A percentile compares a stretch with the other conserved stretches of the same genome.
Conservation (phyloP, 495 filamentous ascomycete genomes). For the Niebla homalea region DNA sequence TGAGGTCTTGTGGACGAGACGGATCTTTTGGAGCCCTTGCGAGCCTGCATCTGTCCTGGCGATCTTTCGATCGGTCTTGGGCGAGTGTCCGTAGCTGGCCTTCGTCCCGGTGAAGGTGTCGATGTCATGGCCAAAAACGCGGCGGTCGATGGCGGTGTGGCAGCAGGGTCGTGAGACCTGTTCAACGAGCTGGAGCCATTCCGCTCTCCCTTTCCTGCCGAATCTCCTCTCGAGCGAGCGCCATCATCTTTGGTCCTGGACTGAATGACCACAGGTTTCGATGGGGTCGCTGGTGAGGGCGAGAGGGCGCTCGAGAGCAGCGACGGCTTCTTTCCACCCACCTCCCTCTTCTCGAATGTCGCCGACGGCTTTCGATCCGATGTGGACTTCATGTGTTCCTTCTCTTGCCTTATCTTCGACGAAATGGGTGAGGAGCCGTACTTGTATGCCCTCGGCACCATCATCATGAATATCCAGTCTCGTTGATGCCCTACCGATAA, state of each 20-base stretch:
- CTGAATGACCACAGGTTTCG: constrained; percentile 18
- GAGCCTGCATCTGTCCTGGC: background rate
- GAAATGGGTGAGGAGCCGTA: constrained; percentile 6
- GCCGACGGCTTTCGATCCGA: background rate
- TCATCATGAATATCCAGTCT: constrained; percentile 8
- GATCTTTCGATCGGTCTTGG: background rate
- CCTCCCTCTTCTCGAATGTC: background rate
- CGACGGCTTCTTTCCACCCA: constrained; percentile 18
- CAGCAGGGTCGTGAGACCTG: constrained; percentile 8
- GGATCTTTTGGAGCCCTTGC: background rate
- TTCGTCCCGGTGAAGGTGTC: background rate
- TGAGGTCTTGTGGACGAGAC: constrained; percentile 13
- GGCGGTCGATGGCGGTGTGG: constrained; percentile 10
- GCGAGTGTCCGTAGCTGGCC: background rate
- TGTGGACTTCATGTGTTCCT: background rate
- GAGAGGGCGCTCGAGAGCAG: constrained; percentile 23
- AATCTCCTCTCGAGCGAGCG: constrained; percentile 1
- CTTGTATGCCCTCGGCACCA: constrained; percentile 13
- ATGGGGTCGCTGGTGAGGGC: constrained; percentile 9
- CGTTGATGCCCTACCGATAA: background rate
- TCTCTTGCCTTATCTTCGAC: background rate
- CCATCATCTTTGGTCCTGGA: constrained; percentile 7
- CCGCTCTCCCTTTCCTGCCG: background rate
- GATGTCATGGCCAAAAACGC: constrained; percentile 14
- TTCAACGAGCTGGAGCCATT: background rate